Evolutionary conservation across 2,329 filamentous ascomycete genomes (phyloP), one percentile per base, ranked within the genome.

Genomic region (Beauveria sp.): DNA sequence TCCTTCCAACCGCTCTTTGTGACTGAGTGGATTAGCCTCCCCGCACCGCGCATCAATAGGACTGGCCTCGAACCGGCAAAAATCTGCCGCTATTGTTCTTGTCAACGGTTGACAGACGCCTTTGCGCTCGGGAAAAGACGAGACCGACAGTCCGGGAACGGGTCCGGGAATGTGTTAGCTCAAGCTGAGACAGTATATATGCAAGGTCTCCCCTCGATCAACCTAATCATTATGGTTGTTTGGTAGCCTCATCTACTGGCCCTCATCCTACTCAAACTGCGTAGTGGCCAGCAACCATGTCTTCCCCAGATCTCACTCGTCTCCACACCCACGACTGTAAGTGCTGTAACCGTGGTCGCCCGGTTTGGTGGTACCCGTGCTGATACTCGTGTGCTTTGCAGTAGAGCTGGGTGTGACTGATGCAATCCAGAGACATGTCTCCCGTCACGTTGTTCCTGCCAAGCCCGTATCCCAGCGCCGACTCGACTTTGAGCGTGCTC

Each of bases 331-430:
- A 66, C 51, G 65, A 66, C 56, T 64, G 65, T 65, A 56, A 60
- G 65, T 54, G 18, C 9, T 26, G 30, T 30, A 24, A 30, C 30
- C 12, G 16, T 18, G 12, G 16, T 40, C 20, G 14, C 8, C 30
- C 14, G 3, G 26, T 8, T n/a, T 45, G 3, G 16, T 45, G 9
- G 51, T 42, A 42, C 12, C 24, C 14, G 10, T 38, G 14, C 52
- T 55, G 40, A 57, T 28, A 3, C 12, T 24, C 2, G 10, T 38
- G 42, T 47, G 20, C 43, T n/a, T 42, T 46, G 20, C 18, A 67
- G 65, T 81, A 59, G 81, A 85, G 67, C 66, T 83, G 20, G 81
- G 81, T 62, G 74, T 80, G 1, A 81, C 81, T 3, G 81, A 84
- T 61, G 81, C 78, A 4, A 70, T 83, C 14, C 75, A 82, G 67